A percentile compares a stretch with the other conserved stretches of the same genome.
These are phyloP conservation scores for Colletotrichum cuscutae DNA, from an alignment of 2,329 filamentous ascomycete species.

Conservation along the genomic window DNA sequence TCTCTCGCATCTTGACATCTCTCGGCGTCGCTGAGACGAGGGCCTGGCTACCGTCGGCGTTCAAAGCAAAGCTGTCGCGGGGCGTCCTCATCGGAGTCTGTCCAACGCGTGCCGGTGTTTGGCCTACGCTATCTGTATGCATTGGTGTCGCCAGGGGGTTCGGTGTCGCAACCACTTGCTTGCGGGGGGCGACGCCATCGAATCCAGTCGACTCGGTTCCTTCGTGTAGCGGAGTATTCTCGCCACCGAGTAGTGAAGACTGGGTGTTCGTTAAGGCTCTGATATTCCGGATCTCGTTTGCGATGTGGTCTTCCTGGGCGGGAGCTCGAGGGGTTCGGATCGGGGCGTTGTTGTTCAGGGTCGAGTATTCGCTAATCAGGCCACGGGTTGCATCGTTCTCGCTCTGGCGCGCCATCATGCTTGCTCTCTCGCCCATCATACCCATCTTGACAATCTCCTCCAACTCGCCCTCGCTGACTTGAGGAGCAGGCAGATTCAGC, in stretches of 20 bases:
- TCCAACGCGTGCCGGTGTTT: constrained; percentile 76
- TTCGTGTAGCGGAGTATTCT: constrained; percentile 90
- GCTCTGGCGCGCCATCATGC: constrained; percentile 76
- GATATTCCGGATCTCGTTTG: constrained; percentile 96
- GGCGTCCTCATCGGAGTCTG: constrained; percentile 90
- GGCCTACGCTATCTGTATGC: constrained; percentile 69
- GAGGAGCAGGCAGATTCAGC: constrained; percentile 86
- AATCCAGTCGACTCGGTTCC: constrained; percentile 87
- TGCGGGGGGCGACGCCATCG: constrained; percentile 83
- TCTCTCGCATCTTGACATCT: constrained; percentile 78
- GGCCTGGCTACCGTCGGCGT: constrained; percentile 75
- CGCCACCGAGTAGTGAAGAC: constrained; percentile 90
- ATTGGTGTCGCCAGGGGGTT: constrained; percentile 96
- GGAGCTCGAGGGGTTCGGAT: constrained; percentile 93
- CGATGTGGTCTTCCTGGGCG: constrained; percentile 92
- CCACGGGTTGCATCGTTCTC: constrained; percentile 89
- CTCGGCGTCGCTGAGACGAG: constrained; percentile 79
- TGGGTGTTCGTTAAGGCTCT: constrained; percentile 92
- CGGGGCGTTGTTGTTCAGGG: constrained; percentile 82
- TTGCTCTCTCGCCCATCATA: constrained; percentile 89
- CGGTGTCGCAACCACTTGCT: constrained; percentile 86
- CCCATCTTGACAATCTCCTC: constrained; percentile 99
- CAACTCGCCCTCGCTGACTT: constrained; percentile 91
- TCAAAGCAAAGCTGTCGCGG: constrained; percentile 87
- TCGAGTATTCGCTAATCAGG: constrained; percentile 87